These are phyloP conservation scores for Aspergillus nidulans DNA, from an alignment of 495 filamentous ascomycete species.

Conservation along the genomic window DNA sequence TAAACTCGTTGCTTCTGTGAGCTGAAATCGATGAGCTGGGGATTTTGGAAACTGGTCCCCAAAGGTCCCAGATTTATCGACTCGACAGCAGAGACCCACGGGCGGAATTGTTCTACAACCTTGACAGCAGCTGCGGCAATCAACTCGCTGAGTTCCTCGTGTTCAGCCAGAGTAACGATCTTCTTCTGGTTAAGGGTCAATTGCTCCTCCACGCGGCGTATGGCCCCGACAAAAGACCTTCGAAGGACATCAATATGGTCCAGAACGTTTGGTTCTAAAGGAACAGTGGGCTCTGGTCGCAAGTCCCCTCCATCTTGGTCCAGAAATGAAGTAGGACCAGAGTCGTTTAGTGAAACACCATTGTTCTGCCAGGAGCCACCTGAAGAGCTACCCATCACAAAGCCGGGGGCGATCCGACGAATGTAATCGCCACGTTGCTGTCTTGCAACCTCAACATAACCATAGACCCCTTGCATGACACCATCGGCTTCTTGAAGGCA, in stretches of 20 bases:
- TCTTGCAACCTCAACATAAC: conserved; percentile 90
- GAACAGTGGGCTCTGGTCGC: conserved; percentile 64
- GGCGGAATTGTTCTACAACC: conserved; percentile 79
- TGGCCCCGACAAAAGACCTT: conserved; percentile 70
- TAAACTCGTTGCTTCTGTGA: conserved; percentile 88
- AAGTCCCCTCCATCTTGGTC: conserved; percentile 72
- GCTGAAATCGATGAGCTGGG: conserved; percentile 81
- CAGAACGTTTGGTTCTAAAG: conserved; percentile 69
- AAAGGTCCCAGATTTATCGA: conserved; percentile 78
- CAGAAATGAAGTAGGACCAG: conserved; percentile 70
- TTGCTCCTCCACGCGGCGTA: conserved; percentile 80
- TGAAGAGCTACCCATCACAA: conserved; percentile 72
- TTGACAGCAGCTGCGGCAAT: conserved; percentile 69
- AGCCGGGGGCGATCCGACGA: conserved; percentile 84
- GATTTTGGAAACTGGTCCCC: conserved; percentile 71
- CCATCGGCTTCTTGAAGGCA: conserved; percentile 95
- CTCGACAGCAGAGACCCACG: conserved; percentile 82
- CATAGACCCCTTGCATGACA: conserved; percentile 86
- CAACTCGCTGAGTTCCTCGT: conserved; percentile 67
- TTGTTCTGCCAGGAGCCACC: conserved; percentile 96
- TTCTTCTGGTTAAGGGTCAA: conserved; percentile 73
- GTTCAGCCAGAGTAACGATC: conserved; percentile 64
- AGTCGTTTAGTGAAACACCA: conserved; percentile 62
- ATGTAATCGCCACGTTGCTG: conserved; percentile 88
- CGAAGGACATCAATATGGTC: conserved; percentile 82